Percentiles rank a stretch among this genome's conserved stretches.
phyloP scores from a whole-genome alignment of 345 rosid species.

The Gossypium sturtianum region DNA sequence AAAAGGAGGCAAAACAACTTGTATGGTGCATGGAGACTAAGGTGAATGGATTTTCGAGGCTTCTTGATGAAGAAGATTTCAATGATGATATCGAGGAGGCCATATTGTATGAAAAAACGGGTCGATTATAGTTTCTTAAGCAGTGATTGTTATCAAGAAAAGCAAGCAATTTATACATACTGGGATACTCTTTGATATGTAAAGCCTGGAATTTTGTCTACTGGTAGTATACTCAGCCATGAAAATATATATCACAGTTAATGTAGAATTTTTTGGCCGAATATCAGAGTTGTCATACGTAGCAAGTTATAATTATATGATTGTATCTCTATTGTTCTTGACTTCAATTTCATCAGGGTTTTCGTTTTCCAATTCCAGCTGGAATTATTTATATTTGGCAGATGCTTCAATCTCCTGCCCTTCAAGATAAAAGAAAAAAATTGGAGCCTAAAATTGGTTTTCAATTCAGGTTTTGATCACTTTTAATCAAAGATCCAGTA shows the following conservation, averaged over 20 bases:
- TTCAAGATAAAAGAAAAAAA: too few relatives aligned
- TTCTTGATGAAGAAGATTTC: constrained; percentile 29
- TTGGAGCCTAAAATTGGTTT: too few relatives aligned
- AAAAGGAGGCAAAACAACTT: constrained; percentile 54
- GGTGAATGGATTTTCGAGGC: constrained; percentile 20
- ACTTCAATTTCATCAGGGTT: neutral
- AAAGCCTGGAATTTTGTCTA: neutral
- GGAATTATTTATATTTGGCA: too few relatives aligned
- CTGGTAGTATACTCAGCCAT: neutral
- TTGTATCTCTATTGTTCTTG: neutral
- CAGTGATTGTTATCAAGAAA: constrained; percentile 4
- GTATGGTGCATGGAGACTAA: constrained; percentile 33
- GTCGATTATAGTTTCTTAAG: neutral
- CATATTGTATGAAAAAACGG: neutral
- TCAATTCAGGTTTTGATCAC: too few relatives aligned
- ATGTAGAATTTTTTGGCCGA: neutral
- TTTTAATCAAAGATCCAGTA: too few relatives aligned
- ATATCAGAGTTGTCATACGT: neutral
- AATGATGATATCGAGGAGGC: constrained; percentile 20
- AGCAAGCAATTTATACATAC: constrained; percentile 4
- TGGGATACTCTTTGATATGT: constrained; percentile 5
- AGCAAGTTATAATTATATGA: neutral
- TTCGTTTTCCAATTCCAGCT: too few relatives aligned
- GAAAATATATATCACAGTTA: neutral
- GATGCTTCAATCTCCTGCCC: too few relatives aligned